Conservation (phyloP, 192 early-diverging fungal genomes). For the Ambispora gerdemannii region DNA sequence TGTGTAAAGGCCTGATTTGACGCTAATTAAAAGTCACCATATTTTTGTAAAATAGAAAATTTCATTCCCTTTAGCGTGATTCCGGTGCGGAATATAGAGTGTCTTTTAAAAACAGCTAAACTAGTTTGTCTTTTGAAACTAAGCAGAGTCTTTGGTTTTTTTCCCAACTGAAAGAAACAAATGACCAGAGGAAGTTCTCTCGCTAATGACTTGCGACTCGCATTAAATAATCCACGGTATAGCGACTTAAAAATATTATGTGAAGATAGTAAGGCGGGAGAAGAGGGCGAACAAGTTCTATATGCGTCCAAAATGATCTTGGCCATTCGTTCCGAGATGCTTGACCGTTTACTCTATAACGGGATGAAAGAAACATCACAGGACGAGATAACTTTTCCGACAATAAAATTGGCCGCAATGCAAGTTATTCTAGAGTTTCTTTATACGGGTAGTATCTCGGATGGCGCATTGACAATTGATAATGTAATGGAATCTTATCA, state of each 20-base stretch:
- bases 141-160: too few relatives aligned
- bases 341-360: slow-evolving; percentile 10
- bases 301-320: neutral
- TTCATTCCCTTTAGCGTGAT: too few relatives aligned
- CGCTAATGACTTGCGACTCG: neutral
- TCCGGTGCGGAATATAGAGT: too few relatives aligned
- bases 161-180: too few relatives aligned
- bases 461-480: slow-evolving; percentile 3
- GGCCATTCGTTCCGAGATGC: slow-evolving; percentile 12
- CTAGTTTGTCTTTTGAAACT: too few relatives aligned
- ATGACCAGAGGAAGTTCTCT: neutral
- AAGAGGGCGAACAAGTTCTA: neutral
- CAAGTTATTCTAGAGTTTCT: slow-evolving; percentile 15
- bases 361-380: slow-evolving; percentile 6
- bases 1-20: too few relatives aligned
- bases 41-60: too few relatives aligned
- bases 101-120: too few relatives aligned
- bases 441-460: neutral
- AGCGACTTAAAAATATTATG: slow-evolving; percentile 19
- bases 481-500: slow-evolving; percentile 14
- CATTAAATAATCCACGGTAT: slow-evolving; percentile 5
- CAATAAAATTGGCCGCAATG: slow-evolving; percentile 9
- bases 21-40: too few relatives aligned
- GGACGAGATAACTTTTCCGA: slow-evolving; percentile 12
- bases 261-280: too few relatives aligned